Percentiles rank a stretch among this genome's conserved stretches.
These are phyloP conservation scores for Dothideomycetidae sp. DNA, from an alignment of 2,329 filamentous ascomycete genomes.

Conservation along the genomic window DNA sequence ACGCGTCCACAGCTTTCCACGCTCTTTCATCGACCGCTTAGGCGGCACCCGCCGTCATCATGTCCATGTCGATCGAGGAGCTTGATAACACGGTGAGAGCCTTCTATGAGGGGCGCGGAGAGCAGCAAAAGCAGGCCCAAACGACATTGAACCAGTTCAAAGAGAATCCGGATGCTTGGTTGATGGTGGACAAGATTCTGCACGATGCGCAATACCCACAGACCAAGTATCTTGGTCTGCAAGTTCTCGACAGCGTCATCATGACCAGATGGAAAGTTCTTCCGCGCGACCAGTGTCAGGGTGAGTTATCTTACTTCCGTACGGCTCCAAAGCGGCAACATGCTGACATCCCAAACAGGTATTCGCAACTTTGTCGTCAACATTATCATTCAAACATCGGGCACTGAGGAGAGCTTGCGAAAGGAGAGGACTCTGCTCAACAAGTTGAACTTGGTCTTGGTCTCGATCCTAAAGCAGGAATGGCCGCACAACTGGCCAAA, in stretches of 20 bases:
- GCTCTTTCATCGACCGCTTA: conserved; percentile 15
- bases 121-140: conserved; percentile 96
- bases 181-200: conserved; percentile 92
- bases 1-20: conserved; percentile 16
- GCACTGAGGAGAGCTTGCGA: conserved; percentile 74
- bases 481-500: conserved; percentile 99
- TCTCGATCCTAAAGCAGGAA: conserved; percentile 96
- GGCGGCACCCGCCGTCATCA: conserved; percentile 24
- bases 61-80: conserved; percentile 71
- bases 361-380: conserved; percentile 99
- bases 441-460: conserved; percentile 94
- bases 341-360: conserved; percentile 31
- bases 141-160: conserved; percentile 97
- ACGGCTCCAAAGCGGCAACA: not conserved
- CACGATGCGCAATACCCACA: conserved; percentile 85
- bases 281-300: conserved; percentile 88
- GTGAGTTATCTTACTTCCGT: conserved; percentile 34
- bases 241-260: conserved; percentile 96
- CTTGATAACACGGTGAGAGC: conserved; percentile 90
- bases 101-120: conserved; percentile 94
- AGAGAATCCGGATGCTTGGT: conserved; percentile 95
- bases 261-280: conserved; percentile 98
- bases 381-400: conserved; percentile 91
- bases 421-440: conserved; percentile 81
- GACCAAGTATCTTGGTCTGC: conserved; percentile 92